phyloP scores from a whole-genome alignment of 1,284 basidiomycete genomes.

The Rhodofomes roseus region DNA sequence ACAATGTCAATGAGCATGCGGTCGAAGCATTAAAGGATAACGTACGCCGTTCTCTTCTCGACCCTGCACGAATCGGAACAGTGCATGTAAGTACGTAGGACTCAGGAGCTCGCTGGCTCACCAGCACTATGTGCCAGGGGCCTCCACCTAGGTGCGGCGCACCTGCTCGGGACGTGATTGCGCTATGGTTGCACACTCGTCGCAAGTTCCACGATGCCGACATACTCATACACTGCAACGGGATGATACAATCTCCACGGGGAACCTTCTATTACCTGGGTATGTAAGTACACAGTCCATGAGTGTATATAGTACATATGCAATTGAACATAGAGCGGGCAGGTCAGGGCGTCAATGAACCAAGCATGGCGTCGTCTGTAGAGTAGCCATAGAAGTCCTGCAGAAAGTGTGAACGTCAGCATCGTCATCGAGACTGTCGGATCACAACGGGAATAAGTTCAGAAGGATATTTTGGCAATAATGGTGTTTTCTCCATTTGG shows the following conservation, averaged over 20 bases:
- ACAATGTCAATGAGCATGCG: slow-evolving; percentile 66
- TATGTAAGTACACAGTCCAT: background rate
- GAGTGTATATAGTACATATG: background rate
- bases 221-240: too few relatives aligned
- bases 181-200: too few relatives aligned
- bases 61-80: too few relatives aligned
- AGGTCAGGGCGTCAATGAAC: background rate
- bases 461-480: slow-evolving; percentile 34
- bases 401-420: background rate
- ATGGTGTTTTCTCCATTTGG: slow-evolving; percentile 29
- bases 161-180: too few relatives aligned
- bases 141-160: too few relatives aligned
- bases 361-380: background rate
- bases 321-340: background rate
- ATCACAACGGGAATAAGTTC: slow-evolving; percentile 7
- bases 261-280: background rate
- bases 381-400: background rate
- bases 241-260: background rate
- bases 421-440: background rate
- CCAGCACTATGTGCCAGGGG: too few relatives aligned
- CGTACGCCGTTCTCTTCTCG: too few relatives aligned
- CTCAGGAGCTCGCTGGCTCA: too few relatives aligned
- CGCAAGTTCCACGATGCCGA: too few relatives aligned
- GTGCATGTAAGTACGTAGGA: too few relatives aligned
- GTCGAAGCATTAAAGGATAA: slow-evolving; percentile 31